These are phyloP conservation scores for Talaromyces ruber DNA, from an alignment of 495 filamentous ascomycete species.

Conservation along the genomic window DNA sequence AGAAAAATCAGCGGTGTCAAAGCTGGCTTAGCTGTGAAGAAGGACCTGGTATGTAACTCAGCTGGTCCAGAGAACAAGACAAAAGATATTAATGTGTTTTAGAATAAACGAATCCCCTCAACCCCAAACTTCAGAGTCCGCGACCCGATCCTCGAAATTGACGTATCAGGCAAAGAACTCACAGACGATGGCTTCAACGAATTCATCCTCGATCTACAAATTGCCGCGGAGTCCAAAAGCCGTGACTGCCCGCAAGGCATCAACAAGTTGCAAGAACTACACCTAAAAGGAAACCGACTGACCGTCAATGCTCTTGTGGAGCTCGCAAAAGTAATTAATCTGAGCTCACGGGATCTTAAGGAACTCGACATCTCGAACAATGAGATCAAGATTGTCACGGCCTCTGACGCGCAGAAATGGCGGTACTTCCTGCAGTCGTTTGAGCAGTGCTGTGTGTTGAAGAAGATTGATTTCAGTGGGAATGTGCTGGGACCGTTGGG, in stretches of 20 bases:
- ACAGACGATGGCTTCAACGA: slow-evolving; percentile 33
- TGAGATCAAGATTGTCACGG: slow-evolving; percentile 22
- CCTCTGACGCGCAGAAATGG: slow-evolving; percentile 32
- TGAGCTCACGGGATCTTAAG: slow-evolving; percentile 30
- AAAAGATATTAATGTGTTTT: slow-evolving; percentile 4
- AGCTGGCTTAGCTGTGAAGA: slow-evolving; percentile 33
- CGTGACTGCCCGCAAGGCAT: slow-evolving; percentile 20
- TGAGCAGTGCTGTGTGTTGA: slow-evolving; percentile 30
- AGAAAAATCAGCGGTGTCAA: slow-evolving; percentile 36
- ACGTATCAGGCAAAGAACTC: slow-evolving; percentile 32
- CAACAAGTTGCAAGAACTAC: slow-evolving; percentile 35
- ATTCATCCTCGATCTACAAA: slow-evolving; percentile 29
- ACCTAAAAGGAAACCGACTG: slow-evolving; percentile 32
- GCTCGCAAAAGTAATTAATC: slow-evolving; percentile 28
- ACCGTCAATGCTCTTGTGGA: slow-evolving; percentile 25
- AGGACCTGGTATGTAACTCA: slow-evolving; percentile 29
- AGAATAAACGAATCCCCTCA: slow-evolving; percentile 34
- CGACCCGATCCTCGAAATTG: slow-evolving; percentile 38
- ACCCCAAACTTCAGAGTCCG: slow-evolving; percentile 18
- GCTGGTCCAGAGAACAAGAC: slow-evolving; percentile 9
- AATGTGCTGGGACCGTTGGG: slow-evolving; percentile 32
- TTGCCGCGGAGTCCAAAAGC: slow-evolving; percentile 22
- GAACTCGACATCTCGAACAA: slow-evolving; percentile 42
- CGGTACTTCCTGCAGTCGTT: slow-evolving; percentile 34
- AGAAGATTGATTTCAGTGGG: slow-evolving; percentile 34